Evolutionary conservation across 768 basidiomycete species (phyloP).

Genomic region (Dendrothele bispora): DNA sequence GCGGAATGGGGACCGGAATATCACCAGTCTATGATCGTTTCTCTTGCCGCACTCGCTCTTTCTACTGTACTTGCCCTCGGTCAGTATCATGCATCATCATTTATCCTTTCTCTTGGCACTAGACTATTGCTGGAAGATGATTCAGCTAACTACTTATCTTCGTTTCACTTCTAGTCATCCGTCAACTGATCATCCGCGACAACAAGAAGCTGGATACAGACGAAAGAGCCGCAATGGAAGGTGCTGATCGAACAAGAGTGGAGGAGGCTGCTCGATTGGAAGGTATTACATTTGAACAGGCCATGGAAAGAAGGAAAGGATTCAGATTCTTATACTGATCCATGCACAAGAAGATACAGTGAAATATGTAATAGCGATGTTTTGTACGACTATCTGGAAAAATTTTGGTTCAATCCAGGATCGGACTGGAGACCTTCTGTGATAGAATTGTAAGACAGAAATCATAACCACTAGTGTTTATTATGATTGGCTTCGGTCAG

Average conservation of each 20-base stretch:
- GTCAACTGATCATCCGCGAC: constrained; percentile 31
- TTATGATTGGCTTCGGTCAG: too few species aligned
- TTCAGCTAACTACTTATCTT: background rate
- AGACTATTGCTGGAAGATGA: too few species aligned
- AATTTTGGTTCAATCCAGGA: too few species aligned
- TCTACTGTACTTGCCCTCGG: constrained; percentile 26
- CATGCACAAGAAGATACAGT: too few species aligned
- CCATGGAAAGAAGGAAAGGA: constrained; percentile 35
- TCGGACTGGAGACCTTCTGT: too few species aligned
- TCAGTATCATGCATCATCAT: background rate
- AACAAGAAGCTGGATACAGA: constrained; percentile 38
- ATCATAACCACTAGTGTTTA: too few species aligned
- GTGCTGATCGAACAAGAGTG: constrained; percentile 37
- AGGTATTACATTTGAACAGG: constrained; percentile 44
- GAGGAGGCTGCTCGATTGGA: constrained; percentile 45
- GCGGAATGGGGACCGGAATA: constrained; percentile 61
- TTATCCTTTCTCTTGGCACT: background rate
- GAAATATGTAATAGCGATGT: too few species aligned
- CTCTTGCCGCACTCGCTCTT: constrained; percentile 30
- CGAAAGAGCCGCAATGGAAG: constrained; percentile 28
- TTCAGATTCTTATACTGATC: constrained; percentile 46
- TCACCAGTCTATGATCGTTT: constrained; percentile 61
- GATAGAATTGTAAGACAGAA: too few species aligned
- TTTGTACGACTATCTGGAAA: too few species aligned
- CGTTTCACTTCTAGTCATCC: constrained; percentile 8